phyloP scores from a whole-genome alignment of 805 yeast species.

The Teunomyces lycoperdinae region DNA sequence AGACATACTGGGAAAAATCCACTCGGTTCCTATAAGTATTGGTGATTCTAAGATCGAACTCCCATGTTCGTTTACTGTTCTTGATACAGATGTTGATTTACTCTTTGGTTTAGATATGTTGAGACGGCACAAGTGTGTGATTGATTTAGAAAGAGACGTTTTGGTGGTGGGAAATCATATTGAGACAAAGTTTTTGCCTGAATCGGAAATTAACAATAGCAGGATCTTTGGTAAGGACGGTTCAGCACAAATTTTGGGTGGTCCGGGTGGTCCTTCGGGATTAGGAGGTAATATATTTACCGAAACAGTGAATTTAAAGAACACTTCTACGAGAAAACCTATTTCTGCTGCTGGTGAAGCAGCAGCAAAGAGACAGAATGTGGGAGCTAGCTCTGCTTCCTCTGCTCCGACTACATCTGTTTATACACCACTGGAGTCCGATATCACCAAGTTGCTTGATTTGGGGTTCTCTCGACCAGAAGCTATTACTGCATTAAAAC shows the following conservation, averaged over 20 bases:
- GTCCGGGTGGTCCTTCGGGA: constrained; percentile 12
- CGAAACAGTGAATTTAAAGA: constrained; percentile 11
- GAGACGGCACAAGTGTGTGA: constrained; percentile 77
- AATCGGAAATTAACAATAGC: constrained; percentile 56
- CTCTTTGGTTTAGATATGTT: constrained; percentile 89
- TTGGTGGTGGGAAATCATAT: constrained; percentile 68
- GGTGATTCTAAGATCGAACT: constrained; percentile 47
- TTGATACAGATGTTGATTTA: constrained; percentile 72
- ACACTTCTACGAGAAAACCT: constrained; percentile 9
- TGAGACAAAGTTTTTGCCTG: constrained; percentile 69
- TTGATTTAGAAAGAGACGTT: constrained; percentile 67
- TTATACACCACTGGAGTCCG: constrained; percentile 18
- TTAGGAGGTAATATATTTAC: constrained; percentile 36
- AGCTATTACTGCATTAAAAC: constrained; percentile 61
- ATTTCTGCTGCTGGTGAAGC: constrained; percentile 2
- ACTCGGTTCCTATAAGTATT: constrained; percentile 80
- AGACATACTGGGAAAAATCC: constrained; percentile 77
- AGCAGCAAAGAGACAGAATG: constrained; percentile 1
- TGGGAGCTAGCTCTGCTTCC: neutral
- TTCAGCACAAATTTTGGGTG: constrained; percentile 10
- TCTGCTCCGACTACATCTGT: neutral
- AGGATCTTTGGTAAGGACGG: constrained; percentile 13
- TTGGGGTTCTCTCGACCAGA: constrained; percentile 71
- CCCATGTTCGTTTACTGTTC: constrained; percentile 39
- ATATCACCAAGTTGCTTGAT: constrained; percentile 42